phyloP scores from a whole-genome alignment of 305 asterid genomes.

The Solanum hybrid region DNA sequence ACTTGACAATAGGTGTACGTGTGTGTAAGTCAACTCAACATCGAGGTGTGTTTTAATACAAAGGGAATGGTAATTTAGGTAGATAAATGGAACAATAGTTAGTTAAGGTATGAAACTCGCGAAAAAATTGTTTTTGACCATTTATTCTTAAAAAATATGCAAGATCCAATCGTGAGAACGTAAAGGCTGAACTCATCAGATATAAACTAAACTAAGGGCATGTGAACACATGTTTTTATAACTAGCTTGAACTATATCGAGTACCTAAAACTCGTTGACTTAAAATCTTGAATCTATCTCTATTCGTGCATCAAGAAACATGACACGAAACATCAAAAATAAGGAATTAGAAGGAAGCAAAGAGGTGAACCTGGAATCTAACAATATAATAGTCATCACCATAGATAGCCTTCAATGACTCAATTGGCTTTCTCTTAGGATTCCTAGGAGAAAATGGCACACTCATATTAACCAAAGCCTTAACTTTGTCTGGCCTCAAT shows the following conservation, averaged over 20 bases:
- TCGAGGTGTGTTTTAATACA: too few species aligned
- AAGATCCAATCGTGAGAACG: too few species aligned
- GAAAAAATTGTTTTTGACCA: too few species aligned
- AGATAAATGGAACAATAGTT: too few species aligned
- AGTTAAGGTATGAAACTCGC: too few species aligned
- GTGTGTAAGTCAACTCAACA: too few species aligned
- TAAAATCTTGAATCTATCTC: not conserved
- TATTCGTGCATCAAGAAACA: not conserved
- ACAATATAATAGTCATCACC: constrained; percentile 27
- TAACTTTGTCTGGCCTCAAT: constrained; percentile 30
- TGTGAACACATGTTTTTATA: not conserved
- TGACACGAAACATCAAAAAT: not conserved
- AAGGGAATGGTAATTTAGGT: too few species aligned
- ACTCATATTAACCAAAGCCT: constrained; percentile 29
- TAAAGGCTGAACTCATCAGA: not conserved
- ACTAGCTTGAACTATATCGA: not conserved
- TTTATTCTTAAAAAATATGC: too few species aligned
- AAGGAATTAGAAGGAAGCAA: not conserved
- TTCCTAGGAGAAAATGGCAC: constrained; percentile 17
- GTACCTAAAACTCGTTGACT: not conserved
- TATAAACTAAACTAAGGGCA: not conserved
- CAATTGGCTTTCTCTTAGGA: constrained; percentile 9
- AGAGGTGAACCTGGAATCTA: constrained; percentile 25
- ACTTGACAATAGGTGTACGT: too few species aligned
- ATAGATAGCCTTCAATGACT: constrained; percentile 14